Evolutionary conservation across 78 protist genomes (phyloP).

Genomic region (Guillardia theta): DNA sequence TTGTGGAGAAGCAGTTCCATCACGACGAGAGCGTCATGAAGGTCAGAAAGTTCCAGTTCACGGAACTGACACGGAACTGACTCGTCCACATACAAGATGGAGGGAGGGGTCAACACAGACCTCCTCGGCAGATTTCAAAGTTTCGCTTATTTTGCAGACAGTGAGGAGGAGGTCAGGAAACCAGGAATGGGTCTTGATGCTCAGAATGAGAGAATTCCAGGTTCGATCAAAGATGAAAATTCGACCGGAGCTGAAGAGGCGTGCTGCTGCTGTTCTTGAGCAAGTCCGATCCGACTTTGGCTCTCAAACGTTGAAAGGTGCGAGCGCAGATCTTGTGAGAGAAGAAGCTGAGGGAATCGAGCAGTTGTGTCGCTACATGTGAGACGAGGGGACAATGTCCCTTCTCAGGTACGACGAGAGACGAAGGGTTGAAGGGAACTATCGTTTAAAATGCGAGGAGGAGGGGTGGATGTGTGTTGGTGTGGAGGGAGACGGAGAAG

Average conservation of each 20-base stretch:
- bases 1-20: not conserved
- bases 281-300: not conserved
- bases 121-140: not conserved
- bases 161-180: not conserved
- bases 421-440: too few relatives aligned
- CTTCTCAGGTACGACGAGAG: not conserved
- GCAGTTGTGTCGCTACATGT: slow-evolving; percentile 20
- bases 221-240: not conserved
- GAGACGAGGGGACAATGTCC: slow-evolving; percentile 34
- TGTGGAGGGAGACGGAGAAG: too few relatives aligned
- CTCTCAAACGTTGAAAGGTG: not conserved
- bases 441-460: too few relatives aligned
- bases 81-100: too few relatives aligned
- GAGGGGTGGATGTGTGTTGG: too few relatives aligned
- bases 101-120: not conserved
- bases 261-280: not conserved
- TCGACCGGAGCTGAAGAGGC: not conserved
- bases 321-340: too few relatives aligned
- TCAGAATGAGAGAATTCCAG: too few relatives aligned
- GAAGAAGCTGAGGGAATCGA: too few relatives aligned
- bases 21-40: too few relatives aligned
- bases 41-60: too few relatives aligned
- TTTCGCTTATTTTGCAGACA: not conserved
- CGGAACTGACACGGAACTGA: too few relatives aligned
- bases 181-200: too few relatives aligned